These are phyloP conservation scores for Flaveria bidentis DNA, from an alignment of 129 eudicot species.

Conservation along the genomic window DNA sequence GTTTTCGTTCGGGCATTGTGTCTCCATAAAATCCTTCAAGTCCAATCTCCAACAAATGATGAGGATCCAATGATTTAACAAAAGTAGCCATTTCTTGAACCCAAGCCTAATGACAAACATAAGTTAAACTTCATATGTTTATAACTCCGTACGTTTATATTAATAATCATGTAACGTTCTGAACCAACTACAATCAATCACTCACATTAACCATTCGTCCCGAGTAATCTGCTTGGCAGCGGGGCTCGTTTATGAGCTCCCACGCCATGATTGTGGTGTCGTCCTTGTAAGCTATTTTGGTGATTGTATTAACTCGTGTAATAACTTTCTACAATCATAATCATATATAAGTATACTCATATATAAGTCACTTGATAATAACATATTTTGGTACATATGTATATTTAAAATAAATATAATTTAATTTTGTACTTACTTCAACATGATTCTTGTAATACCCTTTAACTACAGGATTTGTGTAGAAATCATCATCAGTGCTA, in stretches of 20 bases:
- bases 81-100: slow-evolving; percentile 63
- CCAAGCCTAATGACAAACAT: slow-evolving; percentile 42
- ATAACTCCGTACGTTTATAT: background rate
- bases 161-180: background rate
- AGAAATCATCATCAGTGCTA: slow-evolving; percentile 53
- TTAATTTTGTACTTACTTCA: slow-evolving; percentile 30
- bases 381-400: background rate
- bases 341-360: background rate
- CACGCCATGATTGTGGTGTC: slow-evolving; percentile 79
- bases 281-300: slow-evolving; percentile 49
- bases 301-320: slow-evolving; percentile 63
- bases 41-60: slow-evolving; percentile 56
- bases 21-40: slow-evolving; percentile 82
- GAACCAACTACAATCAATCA: background rate
- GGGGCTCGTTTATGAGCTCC: slow-evolving; percentile 89
- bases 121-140: background rate
- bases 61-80: slow-evolving; percentile 53
- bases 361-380: background rate
- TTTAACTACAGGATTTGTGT: slow-evolving; percentile 46
- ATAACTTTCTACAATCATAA: slow-evolving; percentile 54
- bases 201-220: slow-evolving; percentile 63
- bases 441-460: slow-evolving; percentile 62
- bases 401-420: too few species aligned
- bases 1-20: slow-evolving; percentile 54
- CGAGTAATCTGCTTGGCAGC: slow-evolving; percentile 68